These are phyloP conservation scores for Nemania sp. DNA, from an alignment of 2,329 filamentous ascomycete genomes.

Conservation along the genomic window DNA sequence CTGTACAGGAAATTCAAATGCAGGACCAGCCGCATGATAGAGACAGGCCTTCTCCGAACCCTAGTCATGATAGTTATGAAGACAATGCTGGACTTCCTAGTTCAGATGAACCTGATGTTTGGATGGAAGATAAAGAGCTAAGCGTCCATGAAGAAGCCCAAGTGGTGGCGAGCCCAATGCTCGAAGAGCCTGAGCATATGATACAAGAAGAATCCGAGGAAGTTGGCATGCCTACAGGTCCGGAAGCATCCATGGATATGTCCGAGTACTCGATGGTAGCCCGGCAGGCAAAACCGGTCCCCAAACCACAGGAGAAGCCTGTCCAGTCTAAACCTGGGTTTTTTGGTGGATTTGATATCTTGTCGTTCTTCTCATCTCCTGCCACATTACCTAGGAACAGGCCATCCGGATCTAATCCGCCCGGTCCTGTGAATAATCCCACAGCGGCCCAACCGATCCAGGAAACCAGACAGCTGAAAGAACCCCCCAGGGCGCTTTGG, in stretches of 20 bases:
- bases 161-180: constrained; percentile 3
- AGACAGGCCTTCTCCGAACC: constrained; percentile 1
- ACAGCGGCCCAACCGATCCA: constrained; percentile 23
- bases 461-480: constrained; percentile 29
- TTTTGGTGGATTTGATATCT: constrained; percentile 50
- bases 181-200: constrained; percentile 1
- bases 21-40: background rate
- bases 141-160: background rate
- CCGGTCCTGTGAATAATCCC: constrained; percentile 18
- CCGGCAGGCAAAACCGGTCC: constrained; percentile 33
- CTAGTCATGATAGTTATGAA: constrained; percentile 12
- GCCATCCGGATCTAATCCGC: constrained; percentile 18
- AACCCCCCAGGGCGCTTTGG: constrained; percentile 37
- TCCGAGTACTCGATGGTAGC: constrained; percentile 54
- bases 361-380: constrained; percentile 63
- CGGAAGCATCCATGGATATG: constrained; percentile 26
- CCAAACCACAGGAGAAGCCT: constrained; percentile 32
- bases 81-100: constrained; percentile 14
- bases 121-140: constrained; percentile 4
- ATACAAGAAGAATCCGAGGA: constrained; percentile 9
- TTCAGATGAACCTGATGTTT: constrained; percentile 12
- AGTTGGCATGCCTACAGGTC: background rate
- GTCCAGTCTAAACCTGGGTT: constrained; percentile 33
- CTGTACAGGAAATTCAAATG: background rate
- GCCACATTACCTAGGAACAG: constrained; percentile 46